phyloP scores from a whole-genome alignment of 768 basidiomycete species.

The Lactarius evosmus region DNA sequence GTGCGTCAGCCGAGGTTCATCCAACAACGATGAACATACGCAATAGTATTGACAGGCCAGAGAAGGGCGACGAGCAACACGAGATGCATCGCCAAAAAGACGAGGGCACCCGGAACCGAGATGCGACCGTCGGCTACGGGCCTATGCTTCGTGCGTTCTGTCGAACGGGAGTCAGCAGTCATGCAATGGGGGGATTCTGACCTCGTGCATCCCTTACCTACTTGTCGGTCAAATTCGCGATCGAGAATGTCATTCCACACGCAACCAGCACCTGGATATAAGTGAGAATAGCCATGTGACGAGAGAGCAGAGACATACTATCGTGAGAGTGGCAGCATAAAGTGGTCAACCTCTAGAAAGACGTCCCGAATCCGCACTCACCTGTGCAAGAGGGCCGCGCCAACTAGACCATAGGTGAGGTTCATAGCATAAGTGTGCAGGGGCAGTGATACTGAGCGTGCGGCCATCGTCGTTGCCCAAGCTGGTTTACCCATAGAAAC shows the following conservation, averaged over 20 bases:
- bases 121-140: constrained; percentile 28
- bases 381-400: constrained; percentile 12
- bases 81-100: constrained; percentile 24
- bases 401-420: constrained; percentile 10
- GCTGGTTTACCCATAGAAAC: constrained; percentile 10
- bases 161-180: background rate
- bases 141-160: constrained; percentile 29
- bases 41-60: constrained; percentile 20
- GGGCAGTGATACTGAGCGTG: constrained; percentile 21
- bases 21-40: constrained; percentile 15
- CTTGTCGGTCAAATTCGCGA: constrained; percentile 24
- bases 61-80: constrained; percentile 17
- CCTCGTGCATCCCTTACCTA: constrained; percentile 14
- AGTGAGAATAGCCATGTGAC: background rate
- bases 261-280: constrained; percentile 12
- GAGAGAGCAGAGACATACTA: background rate
- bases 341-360: background rate
- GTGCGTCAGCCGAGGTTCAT: background rate
- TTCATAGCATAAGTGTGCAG: constrained; percentile 6
- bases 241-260: constrained; percentile 25
- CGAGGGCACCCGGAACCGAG: constrained; percentile 24
- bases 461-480: constrained; percentile 29
- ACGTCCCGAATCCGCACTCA: background rate
- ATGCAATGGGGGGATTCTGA: background rate
- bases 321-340: background rate